Evolutionary conservation across 2,329 filamentous ascomycete genomes (phyloP).

Genomic region (Ophiostoma sp.): DNA sequence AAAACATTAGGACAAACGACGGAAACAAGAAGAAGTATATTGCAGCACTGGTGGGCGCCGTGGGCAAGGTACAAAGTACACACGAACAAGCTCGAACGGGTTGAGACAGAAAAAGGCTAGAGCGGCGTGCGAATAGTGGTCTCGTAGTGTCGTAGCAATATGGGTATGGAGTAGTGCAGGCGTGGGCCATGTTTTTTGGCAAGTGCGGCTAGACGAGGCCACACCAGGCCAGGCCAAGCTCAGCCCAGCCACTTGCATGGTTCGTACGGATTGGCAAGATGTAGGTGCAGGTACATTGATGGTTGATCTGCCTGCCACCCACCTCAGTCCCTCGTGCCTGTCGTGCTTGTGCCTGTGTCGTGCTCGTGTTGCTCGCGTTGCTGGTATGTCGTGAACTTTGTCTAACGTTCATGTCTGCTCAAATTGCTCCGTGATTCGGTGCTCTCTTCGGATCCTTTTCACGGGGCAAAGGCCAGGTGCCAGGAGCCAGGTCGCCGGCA

Average conservation of each 20-base stretch:
- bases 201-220: slow-evolving; percentile 23
- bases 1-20: neutral
- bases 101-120: slow-evolving; percentile 7
- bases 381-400: neutral
- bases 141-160: slow-evolving; percentile 17
- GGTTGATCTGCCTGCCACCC: neutral
- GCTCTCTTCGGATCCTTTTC: neutral
- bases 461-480: neutral
- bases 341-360: slow-evolving; percentile 5
- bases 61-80: slow-evolving; percentile 10
- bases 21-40: slow-evolving; percentile 4
- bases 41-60: slow-evolving; percentile 4
- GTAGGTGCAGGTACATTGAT: neutral
- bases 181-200: slow-evolving; percentile 20
- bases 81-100: slow-evolving; percentile 9
- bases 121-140: slow-evolving; percentile 8
- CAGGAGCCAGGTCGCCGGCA: slow-evolving; percentile 15
- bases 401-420: slow-evolving; percentile 2
- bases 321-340: neutral
- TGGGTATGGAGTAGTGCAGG: slow-evolving; percentile 15
- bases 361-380: slow-evolving; percentile 1
- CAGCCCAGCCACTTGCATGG: slow-evolving; percentile 20
- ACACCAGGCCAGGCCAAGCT: slow-evolving; percentile 21
- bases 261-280: slow-evolving; percentile 12
- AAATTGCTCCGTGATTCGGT: slow-evolving; percentile 2